Conservation (phyloP, 1,284 basidiomycete species). For the Moesziomyces globuligerus region DNA sequence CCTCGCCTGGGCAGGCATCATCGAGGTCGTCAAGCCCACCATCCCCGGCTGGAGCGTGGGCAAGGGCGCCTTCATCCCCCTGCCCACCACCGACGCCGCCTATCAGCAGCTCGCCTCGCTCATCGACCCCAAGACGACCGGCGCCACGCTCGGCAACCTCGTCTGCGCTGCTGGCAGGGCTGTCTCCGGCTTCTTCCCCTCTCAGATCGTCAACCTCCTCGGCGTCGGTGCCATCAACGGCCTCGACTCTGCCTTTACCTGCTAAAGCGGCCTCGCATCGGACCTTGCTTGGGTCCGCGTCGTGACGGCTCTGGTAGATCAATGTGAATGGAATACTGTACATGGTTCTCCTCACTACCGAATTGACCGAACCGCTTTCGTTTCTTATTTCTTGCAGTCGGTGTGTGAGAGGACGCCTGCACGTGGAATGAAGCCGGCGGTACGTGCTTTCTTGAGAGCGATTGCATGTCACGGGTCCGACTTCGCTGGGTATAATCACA, state of each 20-base stretch:
- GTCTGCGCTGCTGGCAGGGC: conserved; percentile 31
- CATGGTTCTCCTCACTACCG: too few species aligned
- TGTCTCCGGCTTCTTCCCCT: conserved; percentile 25
- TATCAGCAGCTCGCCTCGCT: conserved; percentile 23
- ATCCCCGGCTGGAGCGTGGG: conserved; percentile 35
- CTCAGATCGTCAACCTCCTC: conserved; percentile 22
- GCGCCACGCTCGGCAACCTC: conserved; percentile 16
- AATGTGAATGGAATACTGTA: too few species aligned
- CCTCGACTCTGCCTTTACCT: conserved; percentile 6
- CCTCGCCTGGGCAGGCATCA: conserved; percentile 31
- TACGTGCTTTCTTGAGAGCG: too few species aligned
- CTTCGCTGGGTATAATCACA: too few species aligned
- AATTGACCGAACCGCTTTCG: too few species aligned
- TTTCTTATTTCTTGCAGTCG: too few species aligned
- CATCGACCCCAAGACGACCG: conserved; percentile 17
- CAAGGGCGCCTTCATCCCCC: conserved; percentile 25
- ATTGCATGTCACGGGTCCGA: too few species aligned
- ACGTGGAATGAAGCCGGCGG: too few species aligned
- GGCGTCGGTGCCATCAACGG: conserved; percentile 20
- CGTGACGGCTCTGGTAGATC: too few species aligned
- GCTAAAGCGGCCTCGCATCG: too few species aligned
- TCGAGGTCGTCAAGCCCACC: conserved; percentile 19
- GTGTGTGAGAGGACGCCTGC: too few species aligned
- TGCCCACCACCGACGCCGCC: conserved; percentile 21
- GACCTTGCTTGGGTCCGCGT: too few species aligned